phyloP scores from a whole-genome alignment of 768 basidiomycete genomes.

The Hypsizygus marmoreus region DNA sequence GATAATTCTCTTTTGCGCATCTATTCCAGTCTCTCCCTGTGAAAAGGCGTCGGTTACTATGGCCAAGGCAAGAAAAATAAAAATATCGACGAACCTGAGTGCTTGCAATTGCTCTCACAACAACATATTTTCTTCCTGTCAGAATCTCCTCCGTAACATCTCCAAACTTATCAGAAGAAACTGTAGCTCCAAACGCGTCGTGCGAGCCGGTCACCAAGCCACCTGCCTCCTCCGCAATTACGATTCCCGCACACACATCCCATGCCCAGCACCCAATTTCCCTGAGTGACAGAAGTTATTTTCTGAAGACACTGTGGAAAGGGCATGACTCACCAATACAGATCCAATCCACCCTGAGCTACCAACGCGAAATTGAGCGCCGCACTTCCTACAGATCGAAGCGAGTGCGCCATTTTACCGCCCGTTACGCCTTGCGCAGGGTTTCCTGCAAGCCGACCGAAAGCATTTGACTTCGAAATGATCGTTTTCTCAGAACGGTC shows the following conservation, averaged over 20 bases:
- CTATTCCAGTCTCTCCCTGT: slow-evolving; percentile 60
- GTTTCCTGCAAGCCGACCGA: slow-evolving; percentile 75
- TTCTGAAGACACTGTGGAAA: slow-evolving; percentile 4
- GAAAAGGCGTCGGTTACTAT: not conserved
- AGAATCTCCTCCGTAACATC: slow-evolving; percentile 71
- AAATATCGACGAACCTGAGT: slow-evolving; percentile 43
- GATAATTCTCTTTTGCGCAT: slow-evolving; percentile 80
- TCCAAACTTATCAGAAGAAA: slow-evolving; percentile 44
- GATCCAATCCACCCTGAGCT: slow-evolving; percentile 84
- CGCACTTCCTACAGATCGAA: slow-evolving; percentile 82
- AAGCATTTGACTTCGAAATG: slow-evolving; percentile 62
- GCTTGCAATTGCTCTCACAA: slow-evolving; percentile 70
- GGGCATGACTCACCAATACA: slow-evolving; percentile 71
- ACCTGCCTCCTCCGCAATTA: slow-evolving; percentile 91
- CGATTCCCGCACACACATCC: slow-evolving; percentile 91
- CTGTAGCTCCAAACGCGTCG: slow-evolving; percentile 40
- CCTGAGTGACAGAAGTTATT: slow-evolving; percentile 37
- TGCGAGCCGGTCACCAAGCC: slow-evolving; percentile 76
- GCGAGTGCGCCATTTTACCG: slow-evolving; percentile 83
- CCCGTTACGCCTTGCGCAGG: slow-evolving; percentile 59
- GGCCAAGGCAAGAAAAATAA: too few relatives aligned
- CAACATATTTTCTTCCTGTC: slow-evolving; percentile 78
- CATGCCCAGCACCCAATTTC: slow-evolving; percentile 84
- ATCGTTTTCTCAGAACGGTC: slow-evolving; percentile 63
- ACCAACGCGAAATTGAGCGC: slow-evolving; percentile 83